Base-by-base conservation (phyloP, 164 flowering plant species). In the Vitis vinifera region DNA sequence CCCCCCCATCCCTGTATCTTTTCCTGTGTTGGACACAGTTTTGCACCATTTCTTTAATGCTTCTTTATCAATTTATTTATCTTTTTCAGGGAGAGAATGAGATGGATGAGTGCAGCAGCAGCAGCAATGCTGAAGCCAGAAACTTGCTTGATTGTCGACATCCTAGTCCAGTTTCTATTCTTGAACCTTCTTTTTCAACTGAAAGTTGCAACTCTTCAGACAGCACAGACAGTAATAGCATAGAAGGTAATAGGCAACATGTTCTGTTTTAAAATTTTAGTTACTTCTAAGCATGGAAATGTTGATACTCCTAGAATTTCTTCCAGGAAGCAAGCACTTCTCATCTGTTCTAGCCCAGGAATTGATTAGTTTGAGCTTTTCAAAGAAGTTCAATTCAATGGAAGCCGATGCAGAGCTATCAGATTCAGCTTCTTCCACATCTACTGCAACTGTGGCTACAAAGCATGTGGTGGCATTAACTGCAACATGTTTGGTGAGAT, bases 111-210 rank as follows among this genome's bases (percentile, higher is more conserved):
- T 69, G 63, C 44, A 74, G 74, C 77, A 77, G 74, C 76, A 77
- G 78, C 57, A 71, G 63, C 67, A 69, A 58, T 51, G 55, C 47
- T 73, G 84, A 76, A 60, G 78, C 80, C 23, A 72, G 67, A 58
- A 76, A 78, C 44, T 77, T 77, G 62, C 71, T 75, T 29, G 83
- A 84, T 52, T 70, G 70, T 71, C 81, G 80, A 49, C 79, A 82
- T 77, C 97, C 91, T 3, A 91, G 99, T 77, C 95, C 97, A 8
- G 79, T 89, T 55, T 94, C 98, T 59, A 76, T 85, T 74, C 91
- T 95, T 71, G 97, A 89, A 65, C 82, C 82, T 30, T 78, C 88
- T 64, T 78, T 86, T 69, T 83, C 87, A 11, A 75, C 78, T 71
- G 98, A 89, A 71, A 93, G 97, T 75, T 84, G 86, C 78, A 80